phyloP scores from a whole-genome alignment of 306 rosid species.

The Quercus engelmannii region DNA sequence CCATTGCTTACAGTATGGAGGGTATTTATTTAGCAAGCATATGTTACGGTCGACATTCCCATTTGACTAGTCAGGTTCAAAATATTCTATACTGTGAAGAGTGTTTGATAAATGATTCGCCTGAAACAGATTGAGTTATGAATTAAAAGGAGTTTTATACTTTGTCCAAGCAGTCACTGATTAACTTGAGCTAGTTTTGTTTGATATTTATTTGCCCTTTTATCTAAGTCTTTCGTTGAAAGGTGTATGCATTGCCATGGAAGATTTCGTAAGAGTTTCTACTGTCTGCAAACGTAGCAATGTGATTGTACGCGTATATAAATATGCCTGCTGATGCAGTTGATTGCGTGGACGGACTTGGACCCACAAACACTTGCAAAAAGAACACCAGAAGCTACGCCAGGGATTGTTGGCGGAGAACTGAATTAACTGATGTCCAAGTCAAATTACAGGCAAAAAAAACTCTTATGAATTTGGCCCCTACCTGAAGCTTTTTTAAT shows the following conservation, averaged over 20 bases:
- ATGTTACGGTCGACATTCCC: constrained; percentile 50
- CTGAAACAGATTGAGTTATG: background rate
- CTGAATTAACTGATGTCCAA: too few relatives aligned
- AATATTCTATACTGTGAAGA: constrained; percentile 29
- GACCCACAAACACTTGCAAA: too few relatives aligned
- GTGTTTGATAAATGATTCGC: background rate
- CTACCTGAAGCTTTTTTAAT: too few relatives aligned
- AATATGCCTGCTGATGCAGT: too few relatives aligned
- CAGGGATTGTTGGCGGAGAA: too few relatives aligned
- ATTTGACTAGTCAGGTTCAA: constrained; percentile 29
- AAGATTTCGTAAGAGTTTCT: background rate
- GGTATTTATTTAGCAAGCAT: constrained; percentile 39
- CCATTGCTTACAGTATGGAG: constrained; percentile 67
- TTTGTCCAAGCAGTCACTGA: background rate
- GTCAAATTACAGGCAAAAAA: too few relatives aligned
- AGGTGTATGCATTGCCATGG: background rate
- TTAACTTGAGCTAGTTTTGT: background rate
- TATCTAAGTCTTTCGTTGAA: background rate
- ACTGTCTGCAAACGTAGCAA: too few relatives aligned
- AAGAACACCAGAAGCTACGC: too few relatives aligned
- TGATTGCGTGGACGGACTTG: too few relatives aligned
- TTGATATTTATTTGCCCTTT: background rate
- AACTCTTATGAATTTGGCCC: too few relatives aligned
- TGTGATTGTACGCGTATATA: too few relatives aligned
- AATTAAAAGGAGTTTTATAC: background rate